Base-by-base conservation (phyloP, 495 filamentous ascomycete species). In the Podospora comata region DNA sequence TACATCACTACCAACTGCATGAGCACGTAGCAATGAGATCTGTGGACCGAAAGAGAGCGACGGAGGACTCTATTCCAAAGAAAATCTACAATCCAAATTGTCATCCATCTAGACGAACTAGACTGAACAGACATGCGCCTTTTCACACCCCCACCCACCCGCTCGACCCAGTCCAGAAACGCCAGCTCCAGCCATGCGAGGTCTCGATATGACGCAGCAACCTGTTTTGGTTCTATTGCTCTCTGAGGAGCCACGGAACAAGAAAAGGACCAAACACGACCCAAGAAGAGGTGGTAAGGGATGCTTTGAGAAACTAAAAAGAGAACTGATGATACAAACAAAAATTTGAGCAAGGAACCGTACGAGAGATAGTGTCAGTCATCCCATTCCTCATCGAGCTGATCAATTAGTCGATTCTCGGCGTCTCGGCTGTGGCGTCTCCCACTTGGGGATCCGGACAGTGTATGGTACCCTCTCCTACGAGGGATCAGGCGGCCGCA, bases 381-480 rank as follows among this genome's bases (percentile, higher is more conserved):
- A 64, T 87, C 86, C 87, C 86, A 98, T 76, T 97, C 93, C 77
- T 98, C 95, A 75, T 99, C 96, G 61, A 97, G 84, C 76, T 97
- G 92, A 79, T 99, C 95, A 73, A 99, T 98, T 71, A 98, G 79
- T 66, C 92, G 82, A 79, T 99, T 97, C 77, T 97, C 95, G 62
- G 91, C 93, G 56, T 97, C 95, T 0, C 89, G 75, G 60, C 82
- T 83, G 18, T 83, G 72, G 64, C 79, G 81, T 58, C 83, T 76
- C 56, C 81, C 78, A 53, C 75, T 73, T 44, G 79, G 83, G 27
- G 76, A 83, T n/a, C 81, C 77, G 23, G 79, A 82, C 20, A 88
- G 76, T 59, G 85, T 84, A 55, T 81, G 83, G 73, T 93, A 92
- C 7, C 91, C 89, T 67, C 89, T 81, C 66, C 86, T 79, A 54